Conservation (phyloP, 257 asterid species). For the Penstemon barbatus region DNA sequence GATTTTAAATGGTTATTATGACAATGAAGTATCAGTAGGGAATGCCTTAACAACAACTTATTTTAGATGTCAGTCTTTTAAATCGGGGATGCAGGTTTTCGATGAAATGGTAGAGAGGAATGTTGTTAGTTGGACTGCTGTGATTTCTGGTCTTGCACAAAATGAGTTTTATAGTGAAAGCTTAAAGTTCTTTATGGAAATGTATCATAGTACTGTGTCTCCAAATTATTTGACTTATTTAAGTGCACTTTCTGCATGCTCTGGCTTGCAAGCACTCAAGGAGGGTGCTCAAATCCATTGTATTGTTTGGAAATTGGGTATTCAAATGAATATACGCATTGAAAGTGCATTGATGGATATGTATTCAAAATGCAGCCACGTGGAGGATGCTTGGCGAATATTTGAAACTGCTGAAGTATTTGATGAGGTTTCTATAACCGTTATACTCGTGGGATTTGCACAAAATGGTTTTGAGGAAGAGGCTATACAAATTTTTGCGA, state of each 20-base stretch:
- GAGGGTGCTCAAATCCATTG: conserved; percentile 83
- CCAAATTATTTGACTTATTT: conserved; percentile 74
- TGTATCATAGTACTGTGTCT: conserved; percentile 41
- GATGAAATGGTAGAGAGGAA: conserved; percentile 63
- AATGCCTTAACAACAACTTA: conserved; percentile 72
- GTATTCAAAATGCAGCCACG: conserved; percentile 71
- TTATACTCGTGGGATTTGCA: conserved; percentile 64
- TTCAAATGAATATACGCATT: conserved; percentile 56
- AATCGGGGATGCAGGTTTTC: conserved; percentile 61
- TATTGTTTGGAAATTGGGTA: conserved; percentile 62
- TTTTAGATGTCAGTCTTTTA: conserved; percentile 51
- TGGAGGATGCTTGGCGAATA: conserved; percentile 66
- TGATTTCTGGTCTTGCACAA: conserved; percentile 68
- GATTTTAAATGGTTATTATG: conserved; percentile 51
- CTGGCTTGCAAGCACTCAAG: conserved; percentile 61
- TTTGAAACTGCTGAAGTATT: conserved; percentile 67
- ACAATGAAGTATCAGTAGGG: conserved; percentile 57
- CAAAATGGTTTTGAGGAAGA: conserved; percentile 81
- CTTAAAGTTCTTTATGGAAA: conserved; percentile 58
- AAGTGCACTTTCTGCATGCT: conserved; percentile 66
- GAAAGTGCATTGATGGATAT: conserved; percentile 91
- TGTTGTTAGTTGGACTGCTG: conserved; percentile 90
- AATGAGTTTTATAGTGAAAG: conserved; percentile 57
- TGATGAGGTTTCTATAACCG: conserved; percentile 77
- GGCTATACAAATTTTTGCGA: conserved; percentile 64